Conservation (phyloP, 768 basidiomycete species). For the Hericium erinaceus region DNA sequence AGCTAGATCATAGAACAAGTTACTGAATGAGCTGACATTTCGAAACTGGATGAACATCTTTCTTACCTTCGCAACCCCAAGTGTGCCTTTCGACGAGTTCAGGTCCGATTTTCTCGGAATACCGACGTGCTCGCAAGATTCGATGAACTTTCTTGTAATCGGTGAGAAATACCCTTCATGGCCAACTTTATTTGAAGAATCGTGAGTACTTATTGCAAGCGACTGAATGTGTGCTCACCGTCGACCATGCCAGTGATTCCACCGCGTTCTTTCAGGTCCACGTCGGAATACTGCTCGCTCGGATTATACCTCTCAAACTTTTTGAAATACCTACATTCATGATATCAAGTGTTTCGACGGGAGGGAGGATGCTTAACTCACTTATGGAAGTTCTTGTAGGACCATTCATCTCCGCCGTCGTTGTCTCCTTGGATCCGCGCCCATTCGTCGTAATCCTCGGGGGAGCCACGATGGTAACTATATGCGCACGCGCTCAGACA, state of each 20-base stretch:
- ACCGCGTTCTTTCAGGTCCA: slow-evolving; percentile 31
- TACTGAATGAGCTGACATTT: not conserved
- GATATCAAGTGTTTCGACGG: too few species aligned
- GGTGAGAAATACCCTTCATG: slow-evolving; percentile 41
- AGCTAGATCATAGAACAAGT: slow-evolving; percentile 13
- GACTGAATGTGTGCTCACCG: slow-evolving; percentile 11
- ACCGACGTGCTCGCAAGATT: slow-evolving; percentile 40
- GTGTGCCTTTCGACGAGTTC: slow-evolving; percentile 44
- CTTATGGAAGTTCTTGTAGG: slow-evolving; percentile 46
- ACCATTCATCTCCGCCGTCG: slow-evolving; percentile 46
- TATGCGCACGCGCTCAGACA: not conserved
- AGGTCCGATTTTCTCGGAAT: slow-evolving; percentile 48
- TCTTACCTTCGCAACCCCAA: slow-evolving; percentile 54
- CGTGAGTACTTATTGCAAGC: not conserved
- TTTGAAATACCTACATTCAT: slow-evolving; percentile 44
- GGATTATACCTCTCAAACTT: slow-evolving; percentile 58
- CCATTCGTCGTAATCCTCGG: slow-evolving; percentile 65
- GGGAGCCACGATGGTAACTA: slow-evolving; percentile 48
- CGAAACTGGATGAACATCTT: not conserved
- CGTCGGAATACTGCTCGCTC: slow-evolving; percentile 38
- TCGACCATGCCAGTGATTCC: slow-evolving; percentile 49
- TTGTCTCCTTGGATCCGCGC: slow-evolving; percentile 29
- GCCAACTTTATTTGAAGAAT: slow-evolving; percentile 29
- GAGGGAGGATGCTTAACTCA: slow-evolving; percentile 14
- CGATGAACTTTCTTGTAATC: slow-evolving; percentile 42